These are phyloP conservation scores for Fusarium stilboides DNA, from an alignment of 2,329 filamentous ascomycete genomes.

Conservation along the genomic window DNA sequence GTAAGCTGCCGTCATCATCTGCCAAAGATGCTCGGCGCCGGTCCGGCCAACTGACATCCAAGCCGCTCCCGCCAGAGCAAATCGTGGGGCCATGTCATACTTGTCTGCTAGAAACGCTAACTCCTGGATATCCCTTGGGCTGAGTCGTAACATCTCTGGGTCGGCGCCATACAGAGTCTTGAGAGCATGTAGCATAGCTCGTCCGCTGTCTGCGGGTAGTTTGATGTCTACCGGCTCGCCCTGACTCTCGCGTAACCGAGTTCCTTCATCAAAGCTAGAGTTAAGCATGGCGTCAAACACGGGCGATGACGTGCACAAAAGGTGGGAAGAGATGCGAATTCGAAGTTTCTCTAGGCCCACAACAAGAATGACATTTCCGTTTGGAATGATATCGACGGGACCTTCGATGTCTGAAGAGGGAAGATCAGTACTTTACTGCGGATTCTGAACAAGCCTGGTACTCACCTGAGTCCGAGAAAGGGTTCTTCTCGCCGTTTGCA, in stretches of 20 bases:
- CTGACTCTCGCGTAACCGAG: neutral
- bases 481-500: neutral
- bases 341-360: neutral
- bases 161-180: neutral
- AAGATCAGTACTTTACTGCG: too few species aligned
- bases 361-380: slow-evolving; percentile 1
- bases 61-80: neutral
- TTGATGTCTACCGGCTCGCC: neutral
- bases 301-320: neutral
- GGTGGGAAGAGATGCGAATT: neutral
- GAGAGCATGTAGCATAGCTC: neutral
- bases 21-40: neutral
- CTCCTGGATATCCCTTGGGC: neutral
- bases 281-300: neutral
- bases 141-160: neutral
- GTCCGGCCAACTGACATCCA: neutral
- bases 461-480: neutral
- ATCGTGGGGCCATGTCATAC: neutral
- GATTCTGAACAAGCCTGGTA: neutral
- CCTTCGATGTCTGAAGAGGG: neutral
- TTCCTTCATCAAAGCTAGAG: neutral
- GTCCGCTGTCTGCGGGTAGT: neutral
- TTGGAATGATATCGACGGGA: neutral
- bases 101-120: neutral
- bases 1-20: neutral